phyloP scores from a whole-genome alignment of 1,284 basidiomycete species.

The Lignosus rhinocerotis region DNA sequence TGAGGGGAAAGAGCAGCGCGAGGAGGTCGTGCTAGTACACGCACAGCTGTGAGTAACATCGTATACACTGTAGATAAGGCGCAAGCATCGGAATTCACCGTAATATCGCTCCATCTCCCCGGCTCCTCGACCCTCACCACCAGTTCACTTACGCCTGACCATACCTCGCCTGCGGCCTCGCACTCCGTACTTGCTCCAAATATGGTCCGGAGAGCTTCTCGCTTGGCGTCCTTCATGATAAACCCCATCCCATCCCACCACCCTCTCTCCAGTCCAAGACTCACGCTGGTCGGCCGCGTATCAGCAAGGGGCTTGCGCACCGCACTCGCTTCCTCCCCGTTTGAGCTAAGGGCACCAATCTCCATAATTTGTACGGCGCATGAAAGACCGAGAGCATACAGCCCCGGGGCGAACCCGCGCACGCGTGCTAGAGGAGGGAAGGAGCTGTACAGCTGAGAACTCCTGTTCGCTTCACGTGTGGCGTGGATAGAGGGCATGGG shows the following conservation, averaged over 20 bases:
- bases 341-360: conserved; percentile 9
- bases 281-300: conserved; percentile 6
- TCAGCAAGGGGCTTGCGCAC: conserved; percentile 11
- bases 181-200: conserved; percentile 5
- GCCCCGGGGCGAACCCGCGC: conserved; percentile 16
- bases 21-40: conserved; percentile 9
- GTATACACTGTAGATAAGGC: neutral
- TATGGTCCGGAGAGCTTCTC: conserved; percentile 7
- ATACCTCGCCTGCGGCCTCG: neutral
- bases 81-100: conserved; percentile 7
- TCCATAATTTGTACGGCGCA: conserved; percentile 11
- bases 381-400: conserved; percentile 17
- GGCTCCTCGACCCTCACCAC: conserved; percentile 17
- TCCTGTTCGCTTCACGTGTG: conserved; percentile 17
- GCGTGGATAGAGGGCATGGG: conserved; percentile 12
- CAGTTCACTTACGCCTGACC: conserved; percentile 14
- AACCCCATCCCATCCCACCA: conserved; percentile 12
- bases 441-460: conserved; percentile 16
- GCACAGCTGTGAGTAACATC: neutral
- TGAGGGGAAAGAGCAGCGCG: conserved; percentile 6
- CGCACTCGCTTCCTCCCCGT: conserved; percentile 10
- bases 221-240: neutral
- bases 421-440: conserved; percentile 15
- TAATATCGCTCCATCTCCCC: conserved; percentile 15
- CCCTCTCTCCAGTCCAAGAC: conserved; percentile 9